Evolutionary conservation across 257 asterid species (phyloP), one percentile per base, ranked within the genome.

Genomic region (Nicotiana paniculata): DNA sequence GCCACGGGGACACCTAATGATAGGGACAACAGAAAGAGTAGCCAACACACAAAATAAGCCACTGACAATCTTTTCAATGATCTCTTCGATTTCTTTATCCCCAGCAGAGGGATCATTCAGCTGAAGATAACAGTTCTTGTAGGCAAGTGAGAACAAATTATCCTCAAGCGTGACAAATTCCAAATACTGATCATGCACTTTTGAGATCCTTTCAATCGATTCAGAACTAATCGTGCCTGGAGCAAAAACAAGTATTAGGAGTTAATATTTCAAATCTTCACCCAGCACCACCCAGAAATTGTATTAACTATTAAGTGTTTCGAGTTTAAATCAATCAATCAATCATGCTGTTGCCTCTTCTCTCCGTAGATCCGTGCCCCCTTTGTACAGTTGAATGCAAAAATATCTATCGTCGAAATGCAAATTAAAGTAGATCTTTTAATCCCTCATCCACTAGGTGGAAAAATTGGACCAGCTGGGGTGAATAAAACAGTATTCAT

Each of bases 91-190:
- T 82, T 96, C 97, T 70, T 89, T 89, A 77, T 93, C 99, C 82
- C 98, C 98, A 15, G 98, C 98, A 32, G 98, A 95, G 18, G 98
- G 98, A 90, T 96, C 99, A 59, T 96, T 93, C 84, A 96, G 89
- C 87, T 96, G 97, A 85, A 94, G 90, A 84, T 94, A 96, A 77
- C 99, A 96, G 85, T 87, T 86, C 91, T 93, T 94, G 81, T 91
- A 84, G 83, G 98, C 97, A 82, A 96, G 97, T 7, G 98, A 91
- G 83, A 96, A 96, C 59, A 96, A 85, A 86, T 92, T 90, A 82
- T 92, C 97, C 82, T 96, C 98, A 33, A 96, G 89, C 17, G 98
- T 93, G 77, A 94, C 92, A 82, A 96, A 96, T 81, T 96, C 99
- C 90, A 94, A 83, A 85, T 96, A 96, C 89, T 96, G 98, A 85